A percentile compares a stretch with the other conserved stretches of the same genome.
Conservation (phyloP, 176 grass and related monocot genomes). For the Aegilops speltoides region DNA sequence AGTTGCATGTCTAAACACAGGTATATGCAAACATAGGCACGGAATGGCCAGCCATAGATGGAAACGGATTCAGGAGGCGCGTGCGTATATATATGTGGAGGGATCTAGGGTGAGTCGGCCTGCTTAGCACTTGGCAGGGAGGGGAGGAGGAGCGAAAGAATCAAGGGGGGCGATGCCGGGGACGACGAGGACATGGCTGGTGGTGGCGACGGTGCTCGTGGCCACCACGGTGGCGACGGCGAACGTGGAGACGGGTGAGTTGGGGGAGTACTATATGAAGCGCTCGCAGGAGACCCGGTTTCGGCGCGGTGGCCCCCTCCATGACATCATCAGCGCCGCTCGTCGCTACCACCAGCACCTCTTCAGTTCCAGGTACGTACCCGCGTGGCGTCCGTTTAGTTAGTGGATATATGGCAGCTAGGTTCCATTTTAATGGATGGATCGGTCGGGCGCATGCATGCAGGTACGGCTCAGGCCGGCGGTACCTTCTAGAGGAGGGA, state of each 20-base stretch:
- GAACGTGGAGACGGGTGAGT: neutral
- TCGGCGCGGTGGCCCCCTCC: neutral
- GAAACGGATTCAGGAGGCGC: neutral
- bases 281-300: constrained; percentile 14
- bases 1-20: neutral
- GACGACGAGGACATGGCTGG: neutral
- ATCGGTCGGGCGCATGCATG: neutral
- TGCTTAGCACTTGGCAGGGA: neutral
- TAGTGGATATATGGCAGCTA: too few relatives aligned
- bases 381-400: neutral
- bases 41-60: neutral
- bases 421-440: neutral
- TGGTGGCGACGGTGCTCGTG: neutral
- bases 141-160: neutral
- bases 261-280: neutral
- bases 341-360: neutral
- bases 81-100: neutral
- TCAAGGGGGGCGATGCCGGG: neutral
- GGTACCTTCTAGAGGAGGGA: neutral
- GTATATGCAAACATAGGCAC: neutral
- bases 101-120: neutral
- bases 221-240: neutral
- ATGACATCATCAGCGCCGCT: neutral
- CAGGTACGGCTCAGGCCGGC: neutral
- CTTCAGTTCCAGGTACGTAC: neutral